These are phyloP conservation scores for Spatholobus suberectus DNA, from an alignment of 306 rosid genomes.

Conservation along the genomic window DNA sequence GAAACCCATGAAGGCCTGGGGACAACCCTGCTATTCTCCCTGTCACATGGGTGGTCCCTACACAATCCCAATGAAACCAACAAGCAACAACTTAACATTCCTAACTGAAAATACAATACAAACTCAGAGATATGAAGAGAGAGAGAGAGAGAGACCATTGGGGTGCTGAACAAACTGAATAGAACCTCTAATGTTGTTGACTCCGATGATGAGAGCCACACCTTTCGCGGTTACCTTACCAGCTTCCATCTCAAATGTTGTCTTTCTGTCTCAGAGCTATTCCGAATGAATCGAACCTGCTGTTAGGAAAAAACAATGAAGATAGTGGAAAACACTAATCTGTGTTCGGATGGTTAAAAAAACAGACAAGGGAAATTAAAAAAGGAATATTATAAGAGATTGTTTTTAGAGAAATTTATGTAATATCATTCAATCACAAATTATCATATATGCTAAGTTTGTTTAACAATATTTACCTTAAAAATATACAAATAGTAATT, in stretches of 20 bases:
- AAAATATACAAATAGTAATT: too few relatives aligned
- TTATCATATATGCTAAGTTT: too few relatives aligned
- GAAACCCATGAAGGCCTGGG: constrained; percentile 62
- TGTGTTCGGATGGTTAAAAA: neutral
- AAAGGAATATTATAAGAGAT: neutral
- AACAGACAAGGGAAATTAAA: neutral
- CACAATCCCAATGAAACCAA: constrained; percentile 7
- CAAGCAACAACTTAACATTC: neutral
- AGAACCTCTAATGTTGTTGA: constrained; percentile 61
- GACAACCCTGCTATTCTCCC: constrained; percentile 67
- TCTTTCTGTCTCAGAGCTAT: neutral
- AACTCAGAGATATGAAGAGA: neutral
- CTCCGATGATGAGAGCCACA: constrained; percentile 68
- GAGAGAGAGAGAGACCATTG: constrained; percentile 51
- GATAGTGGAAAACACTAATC: constrained; percentile 5
- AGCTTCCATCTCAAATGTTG: constrained; percentile 12
- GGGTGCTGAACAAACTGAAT: constrained; percentile 62
- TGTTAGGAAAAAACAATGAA: neutral
- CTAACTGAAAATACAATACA: neutral
- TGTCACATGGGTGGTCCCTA: constrained; percentile 62
- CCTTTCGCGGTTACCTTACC: constrained; percentile 57
- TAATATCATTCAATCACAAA: too few relatives aligned
- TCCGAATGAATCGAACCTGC: neutral
- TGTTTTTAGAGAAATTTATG: too few relatives aligned
- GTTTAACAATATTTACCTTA: too few relatives aligned